Base-by-base conservation (phyloP, 139 green algal genomes). In the Chlamydomonas sphaeroides region DNA sequence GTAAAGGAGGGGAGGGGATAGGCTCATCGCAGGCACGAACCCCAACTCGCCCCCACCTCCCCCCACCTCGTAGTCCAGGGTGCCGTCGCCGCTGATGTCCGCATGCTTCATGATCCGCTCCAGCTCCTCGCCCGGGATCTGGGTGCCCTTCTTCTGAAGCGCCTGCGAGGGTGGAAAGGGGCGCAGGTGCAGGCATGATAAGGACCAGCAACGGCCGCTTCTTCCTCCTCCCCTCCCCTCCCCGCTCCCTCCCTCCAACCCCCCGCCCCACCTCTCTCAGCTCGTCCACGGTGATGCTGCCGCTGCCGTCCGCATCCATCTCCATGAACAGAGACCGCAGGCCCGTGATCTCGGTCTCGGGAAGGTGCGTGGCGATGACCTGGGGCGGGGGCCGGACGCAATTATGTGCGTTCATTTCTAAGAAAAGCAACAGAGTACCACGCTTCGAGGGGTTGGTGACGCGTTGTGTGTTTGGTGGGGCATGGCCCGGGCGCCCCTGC, bases 261-360 rank as follows among this genome's bases (percentile, higher is more conserved):
- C 30, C 61, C 63, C 3, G 17, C 63, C 63, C 35, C 49, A 67
- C 92, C 68, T 88, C 84, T 28, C 77, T 68, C 63, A 98, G 87
- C 88, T 98, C 95, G n/a, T 96, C 91, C 28, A 96, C 80, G 1
- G 94, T 98, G 88, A 98, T 98, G 76, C 88, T 95, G 39, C 95
- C 95, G 62, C 87, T 94, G 33, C 86, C 78, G 83, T 98, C 95
- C 17, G 79, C 68, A 80, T 98, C 95, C 68, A 98, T 97, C 4
- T 85, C 84, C 77, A 91, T 82, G 85, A 98, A 98, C 68, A 98
- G 88, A 36, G 93, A 76, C 26, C 84, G 69, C 78, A 98, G 91
- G 26, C 95, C 95, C 57, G 66, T 62, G n/a, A 98, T 95, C 89
- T 98, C 95, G 11, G 92, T 86, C 45, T 90, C 86, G 11, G 95